phyloP scores from a whole-genome alignment of 1,139 yeast genomes.

The Debaryomyces robertsiae region DNA sequence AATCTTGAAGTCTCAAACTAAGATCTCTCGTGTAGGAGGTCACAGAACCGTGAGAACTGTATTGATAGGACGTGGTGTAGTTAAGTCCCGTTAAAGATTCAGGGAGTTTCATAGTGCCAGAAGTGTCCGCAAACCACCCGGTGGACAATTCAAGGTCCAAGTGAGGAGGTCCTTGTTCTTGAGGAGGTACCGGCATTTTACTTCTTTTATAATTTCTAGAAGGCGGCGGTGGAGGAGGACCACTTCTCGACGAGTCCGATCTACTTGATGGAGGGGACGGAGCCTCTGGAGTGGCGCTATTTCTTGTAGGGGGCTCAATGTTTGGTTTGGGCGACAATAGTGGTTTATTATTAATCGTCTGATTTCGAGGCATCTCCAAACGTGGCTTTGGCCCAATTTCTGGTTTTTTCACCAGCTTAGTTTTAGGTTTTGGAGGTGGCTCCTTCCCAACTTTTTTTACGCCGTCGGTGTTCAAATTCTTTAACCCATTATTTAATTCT shows the following conservation, averaged over 20 bases:
- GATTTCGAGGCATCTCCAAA: no score
- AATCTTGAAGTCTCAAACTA: conserved; percentile 51
- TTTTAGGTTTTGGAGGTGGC: conserved; percentile 15
- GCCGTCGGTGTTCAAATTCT: conserved; percentile 14
- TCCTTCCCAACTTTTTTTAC: conserved; percentile 9
- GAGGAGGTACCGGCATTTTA: conserved; percentile 18
- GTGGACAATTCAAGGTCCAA: conserved; percentile 44
- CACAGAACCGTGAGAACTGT: conserved; percentile 16
- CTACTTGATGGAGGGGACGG: background rate
- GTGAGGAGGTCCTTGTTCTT: conserved; percentile 29
- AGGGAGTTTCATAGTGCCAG: conserved; percentile 34
- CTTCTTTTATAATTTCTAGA: conserved; percentile 36
- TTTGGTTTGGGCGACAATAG: conserved; percentile 16
- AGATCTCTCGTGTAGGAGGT: conserved; percentile 24
- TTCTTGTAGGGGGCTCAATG: conserved; percentile 9
- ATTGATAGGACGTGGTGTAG: conserved; percentile 34
- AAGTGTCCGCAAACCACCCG: conserved; percentile 47
- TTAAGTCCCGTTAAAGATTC: conserved; percentile 36
- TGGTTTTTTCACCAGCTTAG: conserved; percentile 22
- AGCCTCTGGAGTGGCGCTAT: conserved; percentile 4
- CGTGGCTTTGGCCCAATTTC: conserved; percentile 17
- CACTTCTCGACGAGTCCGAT: background rate
- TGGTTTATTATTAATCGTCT: no score
- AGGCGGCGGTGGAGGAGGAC: conserved; percentile 42
- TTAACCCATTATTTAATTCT: conserved; percentile 13